Conservation (phyloP, 495 filamentous ascomycete species). For the Aspergillus carlsbadensis region DNA sequence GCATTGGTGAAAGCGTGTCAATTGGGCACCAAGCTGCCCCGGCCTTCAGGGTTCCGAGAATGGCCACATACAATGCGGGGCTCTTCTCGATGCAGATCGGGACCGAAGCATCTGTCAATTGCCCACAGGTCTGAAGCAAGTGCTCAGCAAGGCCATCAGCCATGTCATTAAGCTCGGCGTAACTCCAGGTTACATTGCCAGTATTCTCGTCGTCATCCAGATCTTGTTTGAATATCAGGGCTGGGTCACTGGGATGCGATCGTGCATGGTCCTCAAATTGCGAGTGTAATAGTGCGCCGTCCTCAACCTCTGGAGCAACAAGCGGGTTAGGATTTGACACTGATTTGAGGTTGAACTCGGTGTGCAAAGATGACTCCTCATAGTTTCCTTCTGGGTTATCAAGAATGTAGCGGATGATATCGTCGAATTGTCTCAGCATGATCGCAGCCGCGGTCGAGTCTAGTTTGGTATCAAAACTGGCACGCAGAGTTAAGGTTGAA, state of each 20-base stretch:
- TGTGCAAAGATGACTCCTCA: slow-evolving; percentile 11
- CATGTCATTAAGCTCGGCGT: slow-evolving; percentile 29
- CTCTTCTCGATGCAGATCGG: slow-evolving; percentile 80
- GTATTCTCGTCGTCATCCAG: slow-evolving; percentile 20
- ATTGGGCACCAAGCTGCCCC: slow-evolving; percentile 40
- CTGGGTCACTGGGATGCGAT: slow-evolving; percentile 20
- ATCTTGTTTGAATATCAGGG: slow-evolving; percentile 29
- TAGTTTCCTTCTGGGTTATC: slow-evolving; percentile 20
- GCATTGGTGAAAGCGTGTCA: slow-evolving; percentile 34
- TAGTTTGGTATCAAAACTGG: slow-evolving; percentile 23
- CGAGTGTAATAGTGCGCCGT: slow-evolving; percentile 20
- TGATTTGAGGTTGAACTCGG: slow-evolving; percentile 20
- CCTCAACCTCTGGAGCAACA: slow-evolving; percentile 8
- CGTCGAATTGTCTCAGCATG: slow-evolving; percentile 29
- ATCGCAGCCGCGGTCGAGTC: slow-evolving; percentile 21
- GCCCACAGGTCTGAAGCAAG: slow-evolving; percentile 21
- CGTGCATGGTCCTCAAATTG: slow-evolving; percentile 30
- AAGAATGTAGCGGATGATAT: slow-evolving; percentile 25
- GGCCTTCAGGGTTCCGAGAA: slow-evolving; percentile 76
- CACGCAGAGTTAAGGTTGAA: slow-evolving; percentile 24
- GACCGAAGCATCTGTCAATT: slow-evolving; percentile 49
- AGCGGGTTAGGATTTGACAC: slow-evolving; percentile 18
- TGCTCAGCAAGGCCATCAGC: slow-evolving; percentile 27
- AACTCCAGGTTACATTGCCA: slow-evolving; percentile 28
- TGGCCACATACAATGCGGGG: slow-evolving; percentile 73